Evolutionary conservation across 495 filamentous ascomycete species (phyloP), one percentile per base, ranked within the genome.

Genomic region (Aspergillus campestris): DNA sequence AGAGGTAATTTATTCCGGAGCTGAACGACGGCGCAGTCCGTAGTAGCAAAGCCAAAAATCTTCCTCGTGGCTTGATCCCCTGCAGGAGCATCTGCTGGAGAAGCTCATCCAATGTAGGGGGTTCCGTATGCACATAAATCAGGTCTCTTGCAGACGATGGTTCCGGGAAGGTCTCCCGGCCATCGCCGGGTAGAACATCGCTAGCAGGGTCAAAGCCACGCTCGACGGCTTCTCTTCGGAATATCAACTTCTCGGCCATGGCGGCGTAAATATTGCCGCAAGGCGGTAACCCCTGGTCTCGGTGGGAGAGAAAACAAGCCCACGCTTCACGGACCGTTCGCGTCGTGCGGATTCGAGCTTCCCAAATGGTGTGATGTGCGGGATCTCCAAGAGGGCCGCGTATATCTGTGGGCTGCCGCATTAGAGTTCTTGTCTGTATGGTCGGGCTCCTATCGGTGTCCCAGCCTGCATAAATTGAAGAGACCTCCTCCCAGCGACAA

Each of bases 281-380:
- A 3, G 60, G 56, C 28, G 57, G 51, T 35, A 65, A 49, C 12
- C 55, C 53, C 18, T 54, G 59, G 29, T 73, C 62, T 49, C 76
- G 67, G 37, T 68, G 80, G 0, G 76, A 69, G 7, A 81, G 54
- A 56, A 86, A 88, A 45, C 77, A 78, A 11, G 73, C 75, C 84
- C 84, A 88, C 8, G 83, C 84, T 64, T 88, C 84, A 32, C 81
- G 71, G 14, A 79, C 57, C 2, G 84, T 87, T 13, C 84, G 68
- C 6, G 84, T 88, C 8, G 83, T 72, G 29, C 70, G 64, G 32
- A 87, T 75, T 7, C 83, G 73, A 8, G 75, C 79, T 29, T 66
- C 71, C 83, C 83, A 87, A 2, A 77, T 50, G 13, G 52, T 33
- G 0, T 47, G 40, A 34, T 65, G 45, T 13, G 57, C 40, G 4